Percentiles rank a stretch among this genome's conserved stretches.
Evolutionary conservation across 2,329 filamentous ascomycete genomes (phyloP).

Genomic region (Colletotrichum higginsianum): DNA sequence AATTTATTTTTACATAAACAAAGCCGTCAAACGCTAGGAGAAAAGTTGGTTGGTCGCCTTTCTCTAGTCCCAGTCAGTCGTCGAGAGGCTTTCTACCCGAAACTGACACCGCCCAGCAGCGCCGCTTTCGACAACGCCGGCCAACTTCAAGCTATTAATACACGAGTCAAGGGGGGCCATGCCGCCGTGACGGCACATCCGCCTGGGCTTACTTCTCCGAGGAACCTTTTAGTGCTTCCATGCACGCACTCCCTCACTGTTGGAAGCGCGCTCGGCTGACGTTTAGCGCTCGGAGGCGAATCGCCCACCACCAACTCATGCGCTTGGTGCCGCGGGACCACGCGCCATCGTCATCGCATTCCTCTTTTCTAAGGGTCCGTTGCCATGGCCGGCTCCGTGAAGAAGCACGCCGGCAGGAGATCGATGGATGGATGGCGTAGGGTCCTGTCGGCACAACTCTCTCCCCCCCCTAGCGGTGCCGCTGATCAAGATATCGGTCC

Average conservation of each 20-base stretch:
- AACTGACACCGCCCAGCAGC: conserved; percentile 15
- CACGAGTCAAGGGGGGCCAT: neutral
- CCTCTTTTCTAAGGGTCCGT: neutral
- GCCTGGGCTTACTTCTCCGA: neutral
- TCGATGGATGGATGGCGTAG: too few species aligned
- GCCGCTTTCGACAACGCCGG: conserved; percentile 9
- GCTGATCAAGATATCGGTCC: neutral
- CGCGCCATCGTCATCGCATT: conserved; percentile 23
- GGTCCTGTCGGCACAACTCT: neutral
- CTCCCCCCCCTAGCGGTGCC: neutral
- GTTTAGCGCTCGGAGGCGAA: conserved; percentile 10
- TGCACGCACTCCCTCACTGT: neutral
- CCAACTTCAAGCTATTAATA: conserved; percentile 34
- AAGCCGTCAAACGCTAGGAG: neutral
- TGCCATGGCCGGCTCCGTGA: too few species aligned
- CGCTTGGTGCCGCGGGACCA: neutral
- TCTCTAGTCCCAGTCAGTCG: neutral
- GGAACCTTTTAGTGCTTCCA: too few species aligned
- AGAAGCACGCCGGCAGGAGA: too few species aligned
- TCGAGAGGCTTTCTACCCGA: conserved; percentile 2
- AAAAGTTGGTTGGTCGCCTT: neutral
- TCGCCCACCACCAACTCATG: conserved; percentile 2
- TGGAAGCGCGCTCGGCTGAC: conserved; percentile 23
- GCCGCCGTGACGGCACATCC: neutral
- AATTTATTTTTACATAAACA: neutral